Percentiles rank a stretch among this genome's conserved stretches.
These are phyloP conservation scores for Candida pseudocylindracea DNA, from an alignment of 1,139 yeast species.

Conservation along the genomic window DNA sequence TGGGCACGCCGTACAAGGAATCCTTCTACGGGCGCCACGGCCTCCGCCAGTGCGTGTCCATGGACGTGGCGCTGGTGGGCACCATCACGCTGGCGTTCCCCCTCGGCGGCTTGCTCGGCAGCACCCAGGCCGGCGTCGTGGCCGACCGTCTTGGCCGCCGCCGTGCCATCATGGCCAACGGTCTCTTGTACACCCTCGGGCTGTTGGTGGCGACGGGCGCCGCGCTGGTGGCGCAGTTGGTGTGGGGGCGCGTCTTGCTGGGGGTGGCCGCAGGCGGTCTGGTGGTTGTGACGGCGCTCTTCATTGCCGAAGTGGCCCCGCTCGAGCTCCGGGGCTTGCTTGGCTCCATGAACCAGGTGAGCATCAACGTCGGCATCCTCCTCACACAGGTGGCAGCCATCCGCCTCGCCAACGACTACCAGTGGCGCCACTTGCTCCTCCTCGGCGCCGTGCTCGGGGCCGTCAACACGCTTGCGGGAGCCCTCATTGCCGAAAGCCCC, in stretches of 20 bases:
- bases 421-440: slow-evolving; percentile 49
- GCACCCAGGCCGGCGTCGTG: slow-evolving; percentile 47
- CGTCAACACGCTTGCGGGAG: too few species aligned
- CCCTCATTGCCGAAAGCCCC: too few species aligned
- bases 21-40: slow-evolving; percentile 18
- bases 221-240: slow-evolving; percentile 10
- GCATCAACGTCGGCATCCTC: slow-evolving; percentile 67
- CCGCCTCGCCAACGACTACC: slow-evolving; percentile 33
- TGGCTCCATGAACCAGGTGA: slow-evolving; percentile 78
- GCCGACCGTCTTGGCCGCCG: slow-evolving; percentile 53
- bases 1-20: slow-evolving; percentile 5
- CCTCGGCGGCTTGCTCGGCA: slow-evolving; percentile 70
- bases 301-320: slow-evolving; percentile 66
- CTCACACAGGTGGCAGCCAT: slow-evolving; percentile 59
- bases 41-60: slow-evolving; percentile 25
- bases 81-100: slow-evolving; percentile 63
- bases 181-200: slow-evolving; percentile 9
- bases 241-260: slow-evolving; percentile 26
- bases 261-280: slow-evolving; percentile 83
- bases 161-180: slow-evolving; percentile 29
- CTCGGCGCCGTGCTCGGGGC: too few species aligned
- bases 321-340: slow-evolving; percentile 42
- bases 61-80: slow-evolving; percentile 52
- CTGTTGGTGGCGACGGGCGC: slow-evolving; percentile 29
- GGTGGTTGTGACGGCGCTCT: slow-evolving; percentile 65